A percentile compares a stretch with the other conserved stretches of the same genome.
Conservation (phyloP, 129 eudicot species). For the Sambucus nigra region DNA sequence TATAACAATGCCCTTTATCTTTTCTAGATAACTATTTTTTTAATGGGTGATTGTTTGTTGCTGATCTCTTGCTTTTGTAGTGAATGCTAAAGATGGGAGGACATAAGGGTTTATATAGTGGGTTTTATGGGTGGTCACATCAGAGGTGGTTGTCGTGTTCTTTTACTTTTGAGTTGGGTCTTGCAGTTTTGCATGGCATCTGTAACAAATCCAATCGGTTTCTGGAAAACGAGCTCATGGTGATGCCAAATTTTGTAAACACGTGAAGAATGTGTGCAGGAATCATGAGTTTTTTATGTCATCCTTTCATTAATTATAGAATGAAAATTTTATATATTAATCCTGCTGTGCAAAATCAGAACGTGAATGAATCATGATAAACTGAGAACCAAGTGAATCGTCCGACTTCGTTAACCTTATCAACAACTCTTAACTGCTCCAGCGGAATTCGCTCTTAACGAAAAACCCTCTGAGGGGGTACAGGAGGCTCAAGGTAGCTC, state of each 20-base stretch:
- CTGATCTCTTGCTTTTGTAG: neutral
- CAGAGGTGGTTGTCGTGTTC: neutral
- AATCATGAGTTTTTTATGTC: no score
- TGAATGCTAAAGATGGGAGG: neutral
- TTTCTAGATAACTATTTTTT: conserved; percentile 4
- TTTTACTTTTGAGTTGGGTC: neutral
- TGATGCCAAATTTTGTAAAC: neutral
- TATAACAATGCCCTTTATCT: conserved; percentile 24
- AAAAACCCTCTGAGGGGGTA: conserved; percentile 60
- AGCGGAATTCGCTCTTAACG: conserved; percentile 69
- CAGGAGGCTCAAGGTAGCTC: conserved; percentile 53
- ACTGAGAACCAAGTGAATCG: conserved; percentile 70
- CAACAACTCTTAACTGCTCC: conserved; percentile 45
- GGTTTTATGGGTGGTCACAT: neutral
- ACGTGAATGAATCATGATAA: conserved; percentile 47
- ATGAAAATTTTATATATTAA: conserved; percentile 23
- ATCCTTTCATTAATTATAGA: conserved; percentile 23
- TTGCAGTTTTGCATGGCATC: neutral
- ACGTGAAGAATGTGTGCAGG: neutral
- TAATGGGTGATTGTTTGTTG: conserved; percentile 19
- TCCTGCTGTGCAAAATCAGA: conserved; percentile 39
- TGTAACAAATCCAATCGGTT: neutral
- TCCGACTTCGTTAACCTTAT: conserved; percentile 83
- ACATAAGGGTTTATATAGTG: neutral
- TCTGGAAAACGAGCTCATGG: neutral